These are phyloP conservation scores for Rhynchosporium graminicola DNA, from an alignment of 2,329 filamentous ascomycete genomes.

Conservation along the genomic window DNA sequence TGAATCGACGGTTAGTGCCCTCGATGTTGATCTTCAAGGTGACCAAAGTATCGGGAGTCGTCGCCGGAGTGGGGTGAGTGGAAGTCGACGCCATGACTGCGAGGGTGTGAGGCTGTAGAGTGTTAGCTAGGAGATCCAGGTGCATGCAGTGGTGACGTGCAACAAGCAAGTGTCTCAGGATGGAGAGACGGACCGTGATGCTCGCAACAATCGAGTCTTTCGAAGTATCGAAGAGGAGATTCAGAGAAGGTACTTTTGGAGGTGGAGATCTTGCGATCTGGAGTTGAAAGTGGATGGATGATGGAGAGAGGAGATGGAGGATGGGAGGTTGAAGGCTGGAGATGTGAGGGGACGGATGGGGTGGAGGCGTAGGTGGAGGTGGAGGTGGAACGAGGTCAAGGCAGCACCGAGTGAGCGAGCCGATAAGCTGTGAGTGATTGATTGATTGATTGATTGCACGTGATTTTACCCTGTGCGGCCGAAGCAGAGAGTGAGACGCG, in stretches of 20 bases:
- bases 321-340: conserved; percentile 23
- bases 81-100: conserved; percentile 38
- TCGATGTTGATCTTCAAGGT: conserved; percentile 83
- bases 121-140: conserved; percentile 31
- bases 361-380: conserved; percentile 21
- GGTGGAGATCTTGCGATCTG: conserved; percentile 16
- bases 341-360: conserved; percentile 19
- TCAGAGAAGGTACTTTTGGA: conserved; percentile 8
- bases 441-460: neutral
- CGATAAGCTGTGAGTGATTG: conserved; percentile 13
- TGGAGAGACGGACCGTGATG: conserved; percentile 26
- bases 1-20: conserved; percentile 77
- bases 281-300: neutral
- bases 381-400: conserved; percentile 20
- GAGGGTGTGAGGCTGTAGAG: conserved; percentile 27
- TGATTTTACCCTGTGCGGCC: too few species aligned
- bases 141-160: conserved; percentile 33
- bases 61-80: conserved; percentile 26
- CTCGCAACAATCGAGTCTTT: conserved; percentile 16
- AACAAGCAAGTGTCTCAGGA: conserved; percentile 27
- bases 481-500: neutral
- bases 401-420: neutral
- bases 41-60: conserved; percentile 68
- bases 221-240: conserved; percentile 20
- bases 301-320: neutral